phyloP scores from a whole-genome alignment of 2,329 filamentous ascomycete species.

The Ascomycota sp. region DNA sequence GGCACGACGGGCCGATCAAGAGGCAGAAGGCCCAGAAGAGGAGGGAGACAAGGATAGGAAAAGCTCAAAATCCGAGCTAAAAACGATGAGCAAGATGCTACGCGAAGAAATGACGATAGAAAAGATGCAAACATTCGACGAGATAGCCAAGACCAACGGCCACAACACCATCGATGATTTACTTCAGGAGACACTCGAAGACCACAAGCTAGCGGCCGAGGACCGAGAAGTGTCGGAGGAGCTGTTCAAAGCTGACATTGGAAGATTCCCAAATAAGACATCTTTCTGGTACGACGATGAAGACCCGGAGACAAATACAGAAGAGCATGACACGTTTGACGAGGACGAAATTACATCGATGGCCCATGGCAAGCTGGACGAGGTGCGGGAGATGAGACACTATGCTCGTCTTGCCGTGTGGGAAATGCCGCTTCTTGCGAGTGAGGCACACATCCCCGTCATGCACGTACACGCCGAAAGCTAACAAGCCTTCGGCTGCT shows the following conservation, averaged over 20 bases:
- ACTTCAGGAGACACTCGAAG: conserved; percentile 10
- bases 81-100: conserved; percentile 5
- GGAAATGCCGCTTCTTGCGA: conserved; percentile 80
- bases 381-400: conserved; percentile 70
- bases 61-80: neutral
- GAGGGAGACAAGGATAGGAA: conserved; percentile 5
- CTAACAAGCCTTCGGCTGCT: conserved; percentile 1
- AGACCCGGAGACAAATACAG: conserved; percentile 23
- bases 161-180: conserved; percentile 13
- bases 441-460: conserved; percentile 28
- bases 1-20: conserved; percentile 5
- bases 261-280: conserved; percentile 13
- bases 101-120: conserved; percentile 11
- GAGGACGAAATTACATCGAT: conserved; percentile 67
- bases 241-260: conserved; percentile 10
- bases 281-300: conserved; percentile 27
- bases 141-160: conserved; percentile 14
- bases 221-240: conserved; percentile 12
- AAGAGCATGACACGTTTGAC: conserved; percentile 40
- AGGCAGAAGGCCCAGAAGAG: neutral
- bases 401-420: conserved; percentile 74
- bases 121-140: conserved; percentile 12
- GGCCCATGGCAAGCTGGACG: conserved; percentile 69
- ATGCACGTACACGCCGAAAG: neutral
- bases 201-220: conserved; percentile 5